phyloP scores from a whole-genome alignment of 2,329 filamentous ascomycete species.

The Metarhizium album region DNA sequence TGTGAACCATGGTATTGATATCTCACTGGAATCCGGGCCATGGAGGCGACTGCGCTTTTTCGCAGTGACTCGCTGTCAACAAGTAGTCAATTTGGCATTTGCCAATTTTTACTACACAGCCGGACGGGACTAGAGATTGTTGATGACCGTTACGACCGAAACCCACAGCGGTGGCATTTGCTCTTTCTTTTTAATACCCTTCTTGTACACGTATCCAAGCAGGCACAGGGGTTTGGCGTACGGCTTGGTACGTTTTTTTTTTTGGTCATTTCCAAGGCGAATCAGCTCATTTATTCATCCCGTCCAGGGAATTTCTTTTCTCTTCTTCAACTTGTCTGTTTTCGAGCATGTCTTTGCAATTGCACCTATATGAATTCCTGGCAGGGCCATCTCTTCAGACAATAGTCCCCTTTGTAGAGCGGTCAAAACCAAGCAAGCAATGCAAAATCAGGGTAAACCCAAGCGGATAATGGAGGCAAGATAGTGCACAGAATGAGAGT shows the following conservation, averaged over 20 bases:
- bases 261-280: background rate
- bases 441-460: background rate
- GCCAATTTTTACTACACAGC: constrained; percentile 1
- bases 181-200: background rate
- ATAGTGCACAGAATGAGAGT: constrained; percentile 1
- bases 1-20: constrained; percentile 33
- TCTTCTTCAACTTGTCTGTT: background rate
- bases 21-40: background rate
- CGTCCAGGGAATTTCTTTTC: background rate
- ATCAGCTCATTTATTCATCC: background rate
- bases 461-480: background rate
- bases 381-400: background rate
- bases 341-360: background rate
- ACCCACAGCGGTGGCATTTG: background rate
- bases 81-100: background rate
- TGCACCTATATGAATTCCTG: background rate
- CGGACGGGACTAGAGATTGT: background rate
- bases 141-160: constrained; percentile 7
- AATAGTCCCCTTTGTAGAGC: background rate
- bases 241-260: background rate
- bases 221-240: constrained; percentile 3
- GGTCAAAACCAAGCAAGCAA: background rate
- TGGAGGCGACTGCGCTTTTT: background rate
- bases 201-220: constrained; percentile 1
- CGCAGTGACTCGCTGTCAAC: background rate